Evolutionary conservation across 345 rosid species (phyloP), one percentile per base, ranked within the genome.

Genomic region (Corymbia maculata): DNA sequence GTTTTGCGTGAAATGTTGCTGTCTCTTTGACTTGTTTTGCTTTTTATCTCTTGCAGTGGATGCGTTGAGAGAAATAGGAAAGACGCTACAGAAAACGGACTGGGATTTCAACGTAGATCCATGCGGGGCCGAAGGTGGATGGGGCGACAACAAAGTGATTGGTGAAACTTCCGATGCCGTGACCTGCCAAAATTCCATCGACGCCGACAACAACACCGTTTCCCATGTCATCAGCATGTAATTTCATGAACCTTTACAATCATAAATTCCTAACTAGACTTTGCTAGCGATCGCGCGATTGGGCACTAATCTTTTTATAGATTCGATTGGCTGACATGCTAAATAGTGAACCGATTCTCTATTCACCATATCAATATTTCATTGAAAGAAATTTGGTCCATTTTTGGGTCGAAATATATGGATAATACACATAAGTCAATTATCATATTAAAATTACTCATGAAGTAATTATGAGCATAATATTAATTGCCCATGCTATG

Each of bases 191-290:
- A 36, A 52, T 15, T 87, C 17, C 42, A 6, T 0, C 51, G n/a
- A 32, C 85, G 52, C n/a, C 86, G 6, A 55, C 66, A 86, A 79
- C 21, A 52, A 49, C 44, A 75, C 88, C 14, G 49, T 28, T 45
- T 79, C 80, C 85, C 90, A 89, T 55, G 86, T 89, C 53, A 79
- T 50, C 9, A 89, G 88, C 88, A 86, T 89, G 88, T 89, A 13
- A 52, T 2, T 75, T 36, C 42, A 36, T 36, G 42, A 36, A 36
- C 42, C 42, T 36, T 36, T 36, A 36, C 42, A 36, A 36, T 36
- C 42, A 36, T 36, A 36, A 36, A 36, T 36, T 36, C 42, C 42
- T 36, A 36, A 36, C 42, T 36, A 36, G 42, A 36, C 42, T 36
- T 36, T 36, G 42, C 42, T 36, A 36, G 2, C 2, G 42, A 36